Percentiles rank a stretch among this genome's conserved stretches.
Conservation (phyloP, 306 rosid genomes). For the Mimosa pudica region DNA sequence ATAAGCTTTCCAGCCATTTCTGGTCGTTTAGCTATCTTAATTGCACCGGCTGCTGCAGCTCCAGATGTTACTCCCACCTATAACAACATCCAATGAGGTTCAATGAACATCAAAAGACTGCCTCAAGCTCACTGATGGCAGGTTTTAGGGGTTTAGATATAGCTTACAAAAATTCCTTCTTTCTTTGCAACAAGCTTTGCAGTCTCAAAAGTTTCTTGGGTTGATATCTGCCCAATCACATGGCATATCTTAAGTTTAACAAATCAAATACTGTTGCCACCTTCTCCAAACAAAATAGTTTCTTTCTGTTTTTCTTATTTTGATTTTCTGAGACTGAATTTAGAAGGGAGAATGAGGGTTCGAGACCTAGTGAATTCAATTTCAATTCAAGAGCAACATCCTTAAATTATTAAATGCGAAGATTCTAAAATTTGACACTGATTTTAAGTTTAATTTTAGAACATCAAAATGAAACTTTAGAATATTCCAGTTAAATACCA, state of each 20-base stretch:
- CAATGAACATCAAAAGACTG: not conserved
- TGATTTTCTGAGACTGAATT: not conserved
- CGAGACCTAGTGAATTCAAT: not conserved
- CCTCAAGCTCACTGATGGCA: slow-evolving; percentile 8
- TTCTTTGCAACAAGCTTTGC: slow-evolving; percentile 71
- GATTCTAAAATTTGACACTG: too few relatives aligned
- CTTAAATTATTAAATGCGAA: not conserved
- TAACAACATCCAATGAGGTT: slow-evolving; percentile 27
- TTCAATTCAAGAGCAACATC: not conserved
- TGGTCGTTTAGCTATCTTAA: slow-evolving; percentile 66
- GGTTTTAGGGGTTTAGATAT: slow-evolving; percentile 18
- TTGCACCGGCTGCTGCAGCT: slow-evolving; percentile 75
- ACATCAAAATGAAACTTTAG: too few relatives aligned
- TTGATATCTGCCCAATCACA: slow-evolving; percentile 57
- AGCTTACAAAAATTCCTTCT: slow-evolving; percentile 84
- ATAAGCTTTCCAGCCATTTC: slow-evolving; percentile 77
- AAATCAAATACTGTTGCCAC: slow-evolving; percentile 18
- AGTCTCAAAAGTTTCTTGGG: slow-evolving; percentile 73
- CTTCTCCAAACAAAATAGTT: slow-evolving; percentile 2
- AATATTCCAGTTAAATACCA: too few relatives aligned
- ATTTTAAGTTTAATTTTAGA: too few relatives aligned
- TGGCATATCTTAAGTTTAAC: slow-evolving; percentile 24
- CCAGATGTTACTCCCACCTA: slow-evolving; percentile 84
- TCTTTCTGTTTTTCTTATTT: slow-evolving; percentile 4
- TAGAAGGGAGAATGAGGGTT: not conserved